phyloP scores from a whole-genome alignment of 1,139 yeast species.

The Ashbya aceris region DNA sequence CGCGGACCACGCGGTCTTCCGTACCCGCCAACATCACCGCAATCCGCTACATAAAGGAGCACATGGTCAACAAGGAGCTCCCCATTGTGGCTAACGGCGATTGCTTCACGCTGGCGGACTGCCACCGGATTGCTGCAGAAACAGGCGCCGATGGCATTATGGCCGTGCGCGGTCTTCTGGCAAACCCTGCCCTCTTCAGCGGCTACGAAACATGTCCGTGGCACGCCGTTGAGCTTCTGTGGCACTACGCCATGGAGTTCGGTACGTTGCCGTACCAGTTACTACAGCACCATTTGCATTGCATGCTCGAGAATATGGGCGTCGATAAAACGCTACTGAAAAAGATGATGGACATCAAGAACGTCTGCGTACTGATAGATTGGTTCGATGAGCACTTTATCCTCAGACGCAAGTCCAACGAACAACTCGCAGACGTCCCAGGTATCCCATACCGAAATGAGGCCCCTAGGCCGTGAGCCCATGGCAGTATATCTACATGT shows the following conservation, averaged over 20 bases:
- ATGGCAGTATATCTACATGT: background rate
- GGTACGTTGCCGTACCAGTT: slow-evolving; percentile 73
- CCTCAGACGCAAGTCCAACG: slow-evolving; percentile 56
- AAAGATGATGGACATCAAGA: slow-evolving; percentile 53
- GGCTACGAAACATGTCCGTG: slow-evolving; percentile 74
- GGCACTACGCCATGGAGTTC: slow-evolving; percentile 68
- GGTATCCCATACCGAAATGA: slow-evolving; percentile 44
- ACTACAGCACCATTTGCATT: slow-evolving; percentile 77
- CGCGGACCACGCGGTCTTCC: slow-evolving; percentile 75
- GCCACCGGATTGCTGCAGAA: slow-evolving; percentile 44
- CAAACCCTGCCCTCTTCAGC: slow-evolving; percentile 80
- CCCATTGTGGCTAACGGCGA: slow-evolving; percentile 97
- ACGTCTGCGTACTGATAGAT: slow-evolving; percentile 58
- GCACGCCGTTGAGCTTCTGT: slow-evolving; percentile 77
- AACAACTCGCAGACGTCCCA: slow-evolving; percentile 52
- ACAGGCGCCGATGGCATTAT: slow-evolving; percentile 89
- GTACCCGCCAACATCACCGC: slow-evolving; percentile 79
- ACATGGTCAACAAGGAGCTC: slow-evolving; percentile 37
- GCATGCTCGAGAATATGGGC: slow-evolving; percentile 60
- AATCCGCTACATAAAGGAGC: slow-evolving; percentile 52
- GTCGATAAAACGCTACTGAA: slow-evolving; percentile 47
- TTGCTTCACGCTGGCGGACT: slow-evolving; percentile 62
- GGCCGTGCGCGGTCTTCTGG: slow-evolving; percentile 85
- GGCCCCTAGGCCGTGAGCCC: background rate
- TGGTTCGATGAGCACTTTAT: slow-evolving; percentile 71